Percentiles rank a stretch among this genome's conserved stretches.
phyloP scores from a whole-genome alignment of 495 filamentous ascomycete genomes.

The Articulospora tetracladia region DNA sequence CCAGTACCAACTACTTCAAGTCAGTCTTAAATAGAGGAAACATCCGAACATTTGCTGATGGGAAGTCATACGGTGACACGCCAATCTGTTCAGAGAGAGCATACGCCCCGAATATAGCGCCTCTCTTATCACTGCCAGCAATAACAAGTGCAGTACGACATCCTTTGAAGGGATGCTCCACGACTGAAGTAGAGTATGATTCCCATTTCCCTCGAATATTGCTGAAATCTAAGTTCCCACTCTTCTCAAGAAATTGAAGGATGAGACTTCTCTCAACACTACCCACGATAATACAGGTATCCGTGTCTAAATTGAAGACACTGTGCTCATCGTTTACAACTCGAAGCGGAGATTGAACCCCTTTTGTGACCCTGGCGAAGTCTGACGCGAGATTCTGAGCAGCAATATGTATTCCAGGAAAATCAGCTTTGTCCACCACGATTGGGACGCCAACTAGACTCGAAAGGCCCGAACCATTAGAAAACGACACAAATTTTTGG shows the following conservation, averaged over 20 bases:
- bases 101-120: conserved; percentile 69
- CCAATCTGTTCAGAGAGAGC: conserved; percentile 73
- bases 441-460: conserved; percentile 6
- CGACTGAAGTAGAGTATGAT: conserved; percentile 55
- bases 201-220: conserved; percentile 65
- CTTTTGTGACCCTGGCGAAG: conserved; percentile 53
- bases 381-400: conserved; percentile 59
- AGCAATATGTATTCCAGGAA: conserved; percentile 30
- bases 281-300: conserved; percentile 53
- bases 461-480: not conserved
- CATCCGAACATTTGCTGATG: not conserved
- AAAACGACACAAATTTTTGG: conserved; percentile 5
- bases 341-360: not conserved
- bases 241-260: conserved; percentile 36
- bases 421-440: conserved; percentile 8
- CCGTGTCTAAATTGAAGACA: conserved; percentile 11
- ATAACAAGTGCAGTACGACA: conserved; percentile 59
- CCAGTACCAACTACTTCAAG: conserved; percentile 54
- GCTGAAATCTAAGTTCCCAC: conserved; percentile 49
- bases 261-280: conserved; percentile 58
- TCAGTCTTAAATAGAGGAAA: not conserved
- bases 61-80: conserved; percentile 50
- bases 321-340: not conserved
- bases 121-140: conserved; percentile 63
- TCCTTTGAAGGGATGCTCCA: conserved; percentile 54